These are phyloP conservation scores for Fusarium bactridioides DNA, from an alignment of 2,329 filamentous ascomycete species.

Conservation along the genomic window DNA sequence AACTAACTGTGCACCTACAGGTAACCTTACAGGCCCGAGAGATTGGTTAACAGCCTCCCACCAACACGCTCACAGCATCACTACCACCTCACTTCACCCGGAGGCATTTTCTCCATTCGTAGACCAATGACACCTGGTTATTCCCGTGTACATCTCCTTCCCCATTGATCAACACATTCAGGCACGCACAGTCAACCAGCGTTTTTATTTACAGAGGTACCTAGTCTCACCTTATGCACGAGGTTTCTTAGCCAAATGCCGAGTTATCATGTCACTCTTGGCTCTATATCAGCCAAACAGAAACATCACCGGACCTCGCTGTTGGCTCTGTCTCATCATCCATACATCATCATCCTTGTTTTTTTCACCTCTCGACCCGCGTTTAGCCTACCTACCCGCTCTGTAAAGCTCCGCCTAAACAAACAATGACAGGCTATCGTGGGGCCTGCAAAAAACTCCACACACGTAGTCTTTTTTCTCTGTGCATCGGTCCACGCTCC, in stretches of 20 bases:
- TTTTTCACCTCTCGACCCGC: conserved; percentile 24
- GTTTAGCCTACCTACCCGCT: conserved; percentile 42
- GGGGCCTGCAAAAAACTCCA: conserved; percentile 20
- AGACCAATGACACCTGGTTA: neutral
- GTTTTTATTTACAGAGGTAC: neutral
- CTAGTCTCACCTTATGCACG: neutral
- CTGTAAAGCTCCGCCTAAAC: conserved; percentile 25
- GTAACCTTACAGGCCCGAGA: neutral
- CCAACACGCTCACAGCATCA: neutral
- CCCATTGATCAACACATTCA: conserved; percentile 12
- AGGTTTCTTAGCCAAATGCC: neutral
- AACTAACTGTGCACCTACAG: neutral
- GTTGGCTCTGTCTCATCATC: conserved; percentile 14
- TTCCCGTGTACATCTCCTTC: conserved; percentile 17
- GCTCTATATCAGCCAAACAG: neutral
- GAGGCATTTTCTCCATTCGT: conserved; percentile 14
- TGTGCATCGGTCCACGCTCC: conserved; percentile 23
- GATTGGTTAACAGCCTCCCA: conserved; percentile 1
- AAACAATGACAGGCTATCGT: conserved; percentile 16
- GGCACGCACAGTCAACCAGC: neutral
- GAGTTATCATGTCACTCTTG: neutral
- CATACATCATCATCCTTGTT: conserved; percentile 26
- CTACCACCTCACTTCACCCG: neutral
- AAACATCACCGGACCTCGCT: neutral
- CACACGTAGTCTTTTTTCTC: neutral